Evolutionary conservation across 2,329 filamentous ascomycete species (phyloP).

Genomic region (Aspergillus novoparasiticus): DNA sequence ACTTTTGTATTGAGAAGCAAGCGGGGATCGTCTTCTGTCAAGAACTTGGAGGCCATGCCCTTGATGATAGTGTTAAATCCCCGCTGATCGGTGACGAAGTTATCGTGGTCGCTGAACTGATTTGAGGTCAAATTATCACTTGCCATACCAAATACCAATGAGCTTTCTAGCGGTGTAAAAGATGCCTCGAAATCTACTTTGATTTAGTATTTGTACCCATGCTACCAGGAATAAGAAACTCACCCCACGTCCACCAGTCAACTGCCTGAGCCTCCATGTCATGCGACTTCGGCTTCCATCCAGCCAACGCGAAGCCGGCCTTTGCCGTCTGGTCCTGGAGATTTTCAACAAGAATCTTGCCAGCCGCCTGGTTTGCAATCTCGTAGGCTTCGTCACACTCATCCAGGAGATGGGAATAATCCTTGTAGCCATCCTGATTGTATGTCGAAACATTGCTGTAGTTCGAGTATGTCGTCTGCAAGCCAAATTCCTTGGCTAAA

Average conservation of each 20-base stretch:
- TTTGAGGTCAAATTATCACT: conserved; percentile 63
- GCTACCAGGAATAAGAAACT: not conserved
- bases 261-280: conserved; percentile 61
- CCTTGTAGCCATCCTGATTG: conserved; percentile 56
- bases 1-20: conserved; percentile 63
- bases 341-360: conserved; percentile 59
- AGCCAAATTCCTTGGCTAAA: conserved; percentile 58
- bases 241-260: conserved; percentile 60
- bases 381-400: conserved; percentile 53
- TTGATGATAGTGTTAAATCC: conserved; percentile 63
- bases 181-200: conserved; percentile 59
- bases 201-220: not conserved
- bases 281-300: conserved; percentile 60
- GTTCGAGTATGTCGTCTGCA: conserved; percentile 61
- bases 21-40: conserved; percentile 57
- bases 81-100: conserved; percentile 62
- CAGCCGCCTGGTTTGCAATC: conserved; percentile 54
- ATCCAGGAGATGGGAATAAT: conserved; percentile 56
- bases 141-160: conserved; percentile 57
- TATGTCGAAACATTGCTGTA: conserved; percentile 62
- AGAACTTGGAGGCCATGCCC: conserved; percentile 60
- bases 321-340: conserved; percentile 63
- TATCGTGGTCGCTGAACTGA: conserved; percentile 63
- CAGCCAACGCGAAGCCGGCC: conserved; percentile 58
- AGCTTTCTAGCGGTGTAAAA: conserved; percentile 58